Base-by-base conservation (phyloP, 805 yeast genomes). In the Metschnikowia orientalis region DNA sequence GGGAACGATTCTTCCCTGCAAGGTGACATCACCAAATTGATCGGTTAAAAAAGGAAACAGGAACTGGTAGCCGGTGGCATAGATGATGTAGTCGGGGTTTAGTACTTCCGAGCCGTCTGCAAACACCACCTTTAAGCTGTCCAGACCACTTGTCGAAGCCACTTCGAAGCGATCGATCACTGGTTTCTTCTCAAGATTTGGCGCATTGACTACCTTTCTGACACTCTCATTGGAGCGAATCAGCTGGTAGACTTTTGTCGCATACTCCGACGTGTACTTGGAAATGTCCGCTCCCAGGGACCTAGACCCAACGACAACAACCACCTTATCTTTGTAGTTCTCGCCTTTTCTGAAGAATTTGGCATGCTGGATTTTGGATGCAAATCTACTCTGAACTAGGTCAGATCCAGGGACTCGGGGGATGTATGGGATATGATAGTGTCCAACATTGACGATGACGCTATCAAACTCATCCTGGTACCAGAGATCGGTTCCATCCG, bases 61-160 rank as follows among this genome's bases (percentile, higher is more conserved):
- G 48, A 77, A 77, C 28, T 75, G 61, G 54, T 82, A 85, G 1
- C 95, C 95, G 0, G 95, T 84, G 30, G 85, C 82, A 52, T 78
- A 81, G 7, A 84, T 60, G 7, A 85, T 60, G 14, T 51, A 48
- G 41, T 83, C 89, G 24, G 82, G 71, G 22, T 63, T 63, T 1
- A 46, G 44, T 2, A 79, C 37, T 8, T 46, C 53, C 3, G 54
- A 43, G 2, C 81, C 87, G 41, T 75, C 76, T 4, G 45, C 61
- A 37, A 79, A 73, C 8, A 54, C 48, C 2, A 78, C 59, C 17
- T 48, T 44, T 27, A 57, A 51, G n/a, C n/a, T n/a, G n/a, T n/a
- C n/a, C n/a, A n/a, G n/a, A 8, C 45, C 68, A 9, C 42, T 37
- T 0, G 62, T 47, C 28, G 60, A 57, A 1, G 35, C 38, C 5